A percentile compares a stretch with the other conserved stretches of the same genome.
These are phyloP conservation scores for Ambrosiella cleistominuta DNA, from an alignment of 2,329 filamentous ascomycete species.

Conservation along the genomic window DNA sequence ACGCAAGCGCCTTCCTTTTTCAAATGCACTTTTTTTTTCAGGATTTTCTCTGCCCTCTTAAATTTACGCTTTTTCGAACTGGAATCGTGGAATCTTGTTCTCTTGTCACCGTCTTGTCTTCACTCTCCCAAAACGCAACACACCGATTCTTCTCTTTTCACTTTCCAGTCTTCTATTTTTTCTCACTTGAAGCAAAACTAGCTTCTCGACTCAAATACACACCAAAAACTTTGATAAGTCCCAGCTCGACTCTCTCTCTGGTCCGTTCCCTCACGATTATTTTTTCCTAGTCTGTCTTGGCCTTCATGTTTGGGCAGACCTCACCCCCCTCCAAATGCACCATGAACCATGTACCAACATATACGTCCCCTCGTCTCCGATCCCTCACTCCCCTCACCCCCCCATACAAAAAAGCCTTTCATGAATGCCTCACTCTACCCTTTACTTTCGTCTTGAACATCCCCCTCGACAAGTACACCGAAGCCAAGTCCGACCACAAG, in stretches of 20 bases:
- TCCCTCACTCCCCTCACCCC: neutral
- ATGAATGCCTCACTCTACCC: conserved; percentile 1
- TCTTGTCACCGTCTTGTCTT: too few species aligned
- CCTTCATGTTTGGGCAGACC: neutral
- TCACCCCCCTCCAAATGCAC: neutral
- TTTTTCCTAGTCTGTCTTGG: neutral
- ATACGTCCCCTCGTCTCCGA: neutral
- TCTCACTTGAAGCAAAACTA: neutral
- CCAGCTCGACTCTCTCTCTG: neutral
- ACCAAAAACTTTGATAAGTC: neutral
- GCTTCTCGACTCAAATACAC: neutral
- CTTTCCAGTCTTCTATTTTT: neutral
- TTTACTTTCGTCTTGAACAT: conserved; percentile 5
- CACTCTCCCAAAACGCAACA: too few species aligned
- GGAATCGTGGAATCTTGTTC: too few species aligned
- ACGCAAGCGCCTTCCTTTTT: too few species aligned
- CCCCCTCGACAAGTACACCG: neutral
- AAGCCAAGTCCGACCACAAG: conserved; percentile 1
- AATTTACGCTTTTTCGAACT: too few species aligned
- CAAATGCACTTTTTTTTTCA: too few species aligned
- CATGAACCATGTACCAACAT: neutral
- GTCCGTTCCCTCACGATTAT: neutral
- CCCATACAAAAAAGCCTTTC: neutral
- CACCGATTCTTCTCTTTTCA: too few species aligned
- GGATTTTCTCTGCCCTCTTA: too few species aligned